Conservation (phyloP, 2,329 filamentous ascomycete genomes). For the Colletotrichum phormii region DNA sequence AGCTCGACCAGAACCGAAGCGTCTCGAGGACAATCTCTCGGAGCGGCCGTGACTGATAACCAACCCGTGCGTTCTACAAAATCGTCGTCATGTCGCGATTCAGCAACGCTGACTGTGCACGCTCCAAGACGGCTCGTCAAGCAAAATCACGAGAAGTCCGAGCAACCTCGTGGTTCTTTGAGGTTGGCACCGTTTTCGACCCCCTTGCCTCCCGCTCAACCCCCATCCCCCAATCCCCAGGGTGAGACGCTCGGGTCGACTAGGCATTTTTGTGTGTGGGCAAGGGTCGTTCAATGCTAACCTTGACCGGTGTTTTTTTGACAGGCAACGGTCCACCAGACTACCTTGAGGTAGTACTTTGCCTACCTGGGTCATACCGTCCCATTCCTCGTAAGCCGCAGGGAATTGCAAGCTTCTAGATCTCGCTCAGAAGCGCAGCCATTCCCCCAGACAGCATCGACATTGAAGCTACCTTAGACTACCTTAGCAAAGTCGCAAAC, state of each 20-base stretch:
- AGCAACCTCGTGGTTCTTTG: constrained; percentile 21
- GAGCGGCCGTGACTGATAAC: neutral
- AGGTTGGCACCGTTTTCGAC: constrained; percentile 12
- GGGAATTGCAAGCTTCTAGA: constrained; percentile 6
- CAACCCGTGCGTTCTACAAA: neutral
- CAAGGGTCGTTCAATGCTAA: constrained; percentile 29
- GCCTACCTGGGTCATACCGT: constrained; percentile 15
- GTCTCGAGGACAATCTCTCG: neutral
- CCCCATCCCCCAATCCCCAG: neutral
- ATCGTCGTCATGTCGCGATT: neutral
- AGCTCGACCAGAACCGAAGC: neutral
- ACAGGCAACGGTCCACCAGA: constrained; percentile 35
- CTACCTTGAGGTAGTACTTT: constrained; percentile 7
- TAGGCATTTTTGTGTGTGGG: constrained; percentile 7
- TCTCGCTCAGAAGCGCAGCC: constrained; percentile 12
- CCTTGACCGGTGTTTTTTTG: constrained; percentile 30
- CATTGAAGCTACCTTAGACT: constrained; percentile 26
- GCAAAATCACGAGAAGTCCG: constrained; percentile 10
- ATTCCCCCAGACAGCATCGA: constrained; percentile 13
- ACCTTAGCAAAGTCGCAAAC: neutral
- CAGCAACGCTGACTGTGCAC: neutral
- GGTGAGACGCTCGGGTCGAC: neutral
- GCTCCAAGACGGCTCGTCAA: neutral
- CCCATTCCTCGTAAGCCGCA: constrained; percentile 12
- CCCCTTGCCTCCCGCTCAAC: constrained; percentile 4